Conservation (phyloP, 2,329 filamentous ascomycete genomes). For the Monilinia fructicola region DNA sequence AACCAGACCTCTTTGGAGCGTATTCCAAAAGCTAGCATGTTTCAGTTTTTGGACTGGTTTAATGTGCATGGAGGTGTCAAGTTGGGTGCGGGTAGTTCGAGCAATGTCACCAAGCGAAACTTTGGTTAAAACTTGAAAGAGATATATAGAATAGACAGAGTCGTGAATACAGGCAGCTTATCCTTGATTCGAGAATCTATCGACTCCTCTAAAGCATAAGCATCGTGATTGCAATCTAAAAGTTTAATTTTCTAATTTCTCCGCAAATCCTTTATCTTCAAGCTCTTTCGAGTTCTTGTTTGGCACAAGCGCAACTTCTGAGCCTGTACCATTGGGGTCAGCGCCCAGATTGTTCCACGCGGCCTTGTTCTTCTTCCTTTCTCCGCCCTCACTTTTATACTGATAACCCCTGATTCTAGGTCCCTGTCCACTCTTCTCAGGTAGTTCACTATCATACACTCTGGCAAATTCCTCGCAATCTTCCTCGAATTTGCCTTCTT, state of each 20-base stretch:
- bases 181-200: background rate
- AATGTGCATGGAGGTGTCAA: slow-evolving; percentile 30
- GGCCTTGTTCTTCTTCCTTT: slow-evolving; percentile 66
- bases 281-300: slow-evolving; percentile 53
- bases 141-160: background rate
- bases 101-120: slow-evolving; percentile 16
- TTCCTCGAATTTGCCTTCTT: slow-evolving; percentile 57
- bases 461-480: slow-evolving; percentile 46
- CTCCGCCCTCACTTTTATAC: slow-evolving; percentile 65
- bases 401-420: slow-evolving; percentile 83
- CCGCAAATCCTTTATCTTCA: slow-evolving; percentile 56
- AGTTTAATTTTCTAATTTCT: slow-evolving; percentile 38
- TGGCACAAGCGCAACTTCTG: slow-evolving; percentile 44
- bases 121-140: background rate
- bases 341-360: slow-evolving; percentile 57
- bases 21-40: slow-evolving; percentile 38
- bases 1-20: slow-evolving; percentile 43
- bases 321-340: slow-evolving; percentile 27
- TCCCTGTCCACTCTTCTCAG: slow-evolving; percentile 71
- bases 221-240: background rate
- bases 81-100: slow-evolving; percentile 1
- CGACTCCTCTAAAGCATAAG: background rate
- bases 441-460: slow-evolving; percentile 69
- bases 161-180: background rate
- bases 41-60: slow-evolving; percentile 38